A percentile compares a stretch with the other conserved stretches of the same genome.
Evolutionary conservation across 495 filamentous ascomycete species (phyloP).

Genomic region (Gamarada debralockiae): DNA sequence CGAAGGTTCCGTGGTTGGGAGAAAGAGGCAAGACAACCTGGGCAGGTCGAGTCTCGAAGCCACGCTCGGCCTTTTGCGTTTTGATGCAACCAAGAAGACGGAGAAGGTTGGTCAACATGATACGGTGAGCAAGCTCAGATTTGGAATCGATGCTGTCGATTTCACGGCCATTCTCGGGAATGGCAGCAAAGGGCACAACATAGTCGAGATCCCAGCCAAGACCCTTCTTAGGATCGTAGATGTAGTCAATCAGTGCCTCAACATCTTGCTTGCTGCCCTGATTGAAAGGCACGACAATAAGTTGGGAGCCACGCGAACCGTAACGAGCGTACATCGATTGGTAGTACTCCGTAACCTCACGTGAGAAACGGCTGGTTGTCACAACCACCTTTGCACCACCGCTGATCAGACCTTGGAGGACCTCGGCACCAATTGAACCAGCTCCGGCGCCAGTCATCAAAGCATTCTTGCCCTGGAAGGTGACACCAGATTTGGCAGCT

Average conservation of each 20-base stretch:
- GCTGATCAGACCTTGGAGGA: conserved; percentile 92
- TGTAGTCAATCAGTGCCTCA: conserved; percentile 87
- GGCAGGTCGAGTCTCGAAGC: conserved; percentile 91
- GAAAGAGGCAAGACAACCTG: conserved; percentile 95
- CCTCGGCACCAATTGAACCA: conserved; percentile 97
- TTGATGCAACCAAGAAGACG: conserved; percentile 89
- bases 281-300: conserved; percentile 98
- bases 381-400: conserved; percentile 95
- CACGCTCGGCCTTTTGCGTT: conserved; percentile 77
- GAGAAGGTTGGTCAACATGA: conserved; percentile 97
- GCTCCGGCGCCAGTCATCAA: conserved; percentile 98
- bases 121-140: conserved; percentile 95
- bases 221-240: conserved; percentile 95
- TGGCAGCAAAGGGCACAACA: conserved; percentile 94
- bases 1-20: conserved; percentile 97
- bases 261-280: conserved; percentile 98
- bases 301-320: conserved; percentile 88
- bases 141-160: conserved; percentile 97
- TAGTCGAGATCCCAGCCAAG: conserved; percentile 98
- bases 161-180: conserved; percentile 95
- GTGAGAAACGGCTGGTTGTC: conserved; percentile 93
- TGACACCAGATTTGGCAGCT: conserved; percentile 80
- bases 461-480: conserved; percentile 91
- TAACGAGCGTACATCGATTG: conserved; percentile 96
- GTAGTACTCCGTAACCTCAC: conserved; percentile 98